Percentiles rank a stretch among this genome's conserved stretches.
Evolutionary conservation across 78 protist genomes (phyloP).

Genomic region (Chrysochromulina parva): DNA sequence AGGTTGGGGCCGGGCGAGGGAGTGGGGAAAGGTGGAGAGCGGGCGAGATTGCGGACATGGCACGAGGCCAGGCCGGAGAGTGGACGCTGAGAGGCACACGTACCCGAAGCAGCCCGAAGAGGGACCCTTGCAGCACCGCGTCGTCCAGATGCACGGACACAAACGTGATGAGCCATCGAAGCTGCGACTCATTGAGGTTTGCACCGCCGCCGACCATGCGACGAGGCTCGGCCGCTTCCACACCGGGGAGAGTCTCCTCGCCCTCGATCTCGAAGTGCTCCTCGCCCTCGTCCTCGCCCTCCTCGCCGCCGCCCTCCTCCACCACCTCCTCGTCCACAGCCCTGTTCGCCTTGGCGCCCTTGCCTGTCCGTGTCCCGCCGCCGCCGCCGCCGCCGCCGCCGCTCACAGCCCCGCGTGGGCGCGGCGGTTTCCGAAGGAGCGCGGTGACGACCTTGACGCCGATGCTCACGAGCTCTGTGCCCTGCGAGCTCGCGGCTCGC

Average conservation of each 20-base stretch:
- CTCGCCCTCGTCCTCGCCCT: neutral
- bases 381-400: neutral
- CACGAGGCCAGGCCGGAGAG: no score
- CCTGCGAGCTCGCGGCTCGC: neutral
- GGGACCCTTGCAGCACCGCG: neutral
- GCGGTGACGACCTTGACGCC: neutral
- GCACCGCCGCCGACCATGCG: neutral
- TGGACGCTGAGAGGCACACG: no score
- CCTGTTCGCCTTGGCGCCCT: no score
- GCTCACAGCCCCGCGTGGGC: neutral
- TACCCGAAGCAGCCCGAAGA: neutral
- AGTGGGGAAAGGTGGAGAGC: no score
- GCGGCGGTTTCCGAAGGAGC: neutral
- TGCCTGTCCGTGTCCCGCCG: neutral
- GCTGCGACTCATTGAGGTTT: neutral
- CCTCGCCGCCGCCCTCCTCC: neutral
- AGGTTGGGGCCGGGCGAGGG: no score
- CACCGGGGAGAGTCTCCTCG: neutral
- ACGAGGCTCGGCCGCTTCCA: no score
- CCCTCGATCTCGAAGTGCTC: neutral
- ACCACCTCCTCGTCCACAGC: no score
- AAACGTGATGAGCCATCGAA: neutral
- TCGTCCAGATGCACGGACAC: constrained; percentile 2
- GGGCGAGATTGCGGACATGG: no score
- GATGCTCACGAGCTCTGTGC: neutral